Evolutionary conservation across 1,284 basidiomycete species (phyloP).

Genomic region (Kwoniella shivajii): DNA sequence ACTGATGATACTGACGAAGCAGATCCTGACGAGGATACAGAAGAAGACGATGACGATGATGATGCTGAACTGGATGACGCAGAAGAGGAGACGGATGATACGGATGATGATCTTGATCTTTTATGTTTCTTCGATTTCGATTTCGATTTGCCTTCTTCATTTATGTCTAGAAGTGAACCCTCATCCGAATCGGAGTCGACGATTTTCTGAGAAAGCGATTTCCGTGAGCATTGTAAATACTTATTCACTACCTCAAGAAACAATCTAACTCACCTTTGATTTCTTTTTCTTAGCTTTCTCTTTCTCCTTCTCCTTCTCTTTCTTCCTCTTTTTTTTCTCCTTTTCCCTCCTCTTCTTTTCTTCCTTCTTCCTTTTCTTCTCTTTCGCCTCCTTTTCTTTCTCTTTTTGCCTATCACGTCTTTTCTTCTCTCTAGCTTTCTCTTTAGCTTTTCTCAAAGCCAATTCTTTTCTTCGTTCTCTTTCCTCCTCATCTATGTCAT

Average conservation of each 20-base stretch:
- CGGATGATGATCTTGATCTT: constrained; percentile 16
- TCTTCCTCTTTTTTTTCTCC: constrained; percentile 28
- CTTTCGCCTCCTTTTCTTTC: constrained; percentile 33
- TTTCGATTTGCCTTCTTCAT: constrained; percentile 22
- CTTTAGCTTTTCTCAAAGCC: constrained; percentile 36
- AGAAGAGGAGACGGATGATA: constrained; percentile 19
- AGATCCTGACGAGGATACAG: constrained; percentile 37
- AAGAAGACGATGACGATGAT: constrained; percentile 50
- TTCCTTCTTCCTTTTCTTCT: constrained; percentile 38
- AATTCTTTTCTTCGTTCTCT: constrained; percentile 25
- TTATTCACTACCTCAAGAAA: neutral
- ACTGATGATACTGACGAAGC: constrained; percentile 40
- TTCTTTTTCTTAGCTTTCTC: constrained; percentile 29
- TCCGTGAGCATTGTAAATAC: neutral
- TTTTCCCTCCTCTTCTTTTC: constrained; percentile 35
- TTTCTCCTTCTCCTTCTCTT: constrained; percentile 29
- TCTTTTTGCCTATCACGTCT: constrained; percentile 34
- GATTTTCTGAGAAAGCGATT: constrained; percentile 9
- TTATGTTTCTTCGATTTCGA: constrained; percentile 14
- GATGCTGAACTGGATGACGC: constrained; percentile 19
- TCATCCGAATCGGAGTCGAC: constrained; percentile 21
- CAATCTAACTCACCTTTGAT: constrained; percentile 25
- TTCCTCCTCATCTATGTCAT: constrained; percentile 35
- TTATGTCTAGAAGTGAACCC: constrained; percentile 10
- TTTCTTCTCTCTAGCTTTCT: constrained; percentile 36